A percentile compares a stretch with the other conserved stretches of the same genome.
phyloP scores from a whole-genome alignment of 345 rosid species.

The Hibiscus syriacus region DNA sequence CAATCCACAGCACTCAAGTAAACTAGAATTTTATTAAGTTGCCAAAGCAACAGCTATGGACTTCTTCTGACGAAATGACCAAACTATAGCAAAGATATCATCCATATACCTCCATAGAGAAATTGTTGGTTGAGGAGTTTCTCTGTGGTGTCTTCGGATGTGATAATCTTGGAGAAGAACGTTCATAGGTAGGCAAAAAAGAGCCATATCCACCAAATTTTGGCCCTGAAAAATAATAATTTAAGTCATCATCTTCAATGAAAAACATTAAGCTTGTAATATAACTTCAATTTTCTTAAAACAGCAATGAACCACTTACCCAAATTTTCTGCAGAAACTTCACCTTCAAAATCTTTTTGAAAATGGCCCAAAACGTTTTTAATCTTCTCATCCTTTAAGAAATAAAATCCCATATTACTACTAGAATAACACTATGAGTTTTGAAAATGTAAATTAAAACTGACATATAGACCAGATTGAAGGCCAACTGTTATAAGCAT shows the following conservation, averaged over 20 bases:
- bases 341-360: no score
- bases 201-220: conserved; percentile 58
- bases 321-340: no score
- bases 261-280: no score
- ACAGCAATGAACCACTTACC: no score
- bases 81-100: conserved; percentile 5
- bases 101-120: conserved; percentile 37
- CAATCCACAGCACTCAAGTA: no score
- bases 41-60: neutral
- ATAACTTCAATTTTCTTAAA: no score
- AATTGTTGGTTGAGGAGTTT: conserved; percentile 24
- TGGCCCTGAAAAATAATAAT: conserved; percentile 41
- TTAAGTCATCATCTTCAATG: conserved; percentile 12
- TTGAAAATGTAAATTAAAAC: neutral
- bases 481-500: neutral
- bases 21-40: conserved; percentile 11
- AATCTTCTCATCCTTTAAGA: no score
- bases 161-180: no score
- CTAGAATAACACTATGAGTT: neutral
- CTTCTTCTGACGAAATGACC: conserved; percentile 4
- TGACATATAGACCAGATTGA: neutral
- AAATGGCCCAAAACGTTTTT: no score
- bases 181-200: conserved; percentile 48
- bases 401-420: no score
- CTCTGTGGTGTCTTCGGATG: conserved; percentile 30